Base-by-base conservation (phyloP, 225 moss, liverwort and hornwort species). In the Sphagnum tenellum region DNA sequence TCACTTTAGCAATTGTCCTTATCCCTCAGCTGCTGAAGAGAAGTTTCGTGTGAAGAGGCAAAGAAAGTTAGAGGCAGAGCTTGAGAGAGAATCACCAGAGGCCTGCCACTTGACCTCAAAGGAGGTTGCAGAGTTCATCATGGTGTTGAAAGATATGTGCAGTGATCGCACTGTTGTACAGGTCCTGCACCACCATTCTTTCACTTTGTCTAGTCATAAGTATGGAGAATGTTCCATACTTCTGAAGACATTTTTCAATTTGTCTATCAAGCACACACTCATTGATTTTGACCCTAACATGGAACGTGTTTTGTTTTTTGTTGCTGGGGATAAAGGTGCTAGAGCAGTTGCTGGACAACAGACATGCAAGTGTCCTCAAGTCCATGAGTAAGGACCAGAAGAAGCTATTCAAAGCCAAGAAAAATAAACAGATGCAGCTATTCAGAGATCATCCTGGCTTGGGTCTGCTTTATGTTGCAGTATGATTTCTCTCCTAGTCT, bases 401-500 rank as follows among this genome's bases (percentile, higher is more conserved):
- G 8, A 80, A 76, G 66, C 76, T 71, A 46, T 50, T 71, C 56
- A 75, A 72, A 45, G 3, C 49, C 60, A 77, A 81, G 70, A 72
- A 69, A 67, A 83, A 78, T 51, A 69, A 80, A 67, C 73, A 59
- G 58, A 64, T 81, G 51, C 86, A 71, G 70, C 60, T 74, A 50
- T 74, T 91, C 71, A 89, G 87, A 74, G 68, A 69, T 51, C 83
- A 82, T 57, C 94, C 91, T 75, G 89, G 81, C 64, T 84, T 94
- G 70, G 94, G 94, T 67, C 80, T 94, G 70, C 80, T 94, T 63
- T 91, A 94, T 75, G 82, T 91, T 71, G 91, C 94, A 74, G 94
- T 94, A 78, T 79, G 73, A 48, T 60, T 29, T 29, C 29, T 29
- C 29, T 29, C 29, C 29, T 29, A 29, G 29, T 29, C 29, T 29